phyloP scores from a whole-genome alignment of 106 monocot genomes.

The Apostasia ramifera region DNA sequence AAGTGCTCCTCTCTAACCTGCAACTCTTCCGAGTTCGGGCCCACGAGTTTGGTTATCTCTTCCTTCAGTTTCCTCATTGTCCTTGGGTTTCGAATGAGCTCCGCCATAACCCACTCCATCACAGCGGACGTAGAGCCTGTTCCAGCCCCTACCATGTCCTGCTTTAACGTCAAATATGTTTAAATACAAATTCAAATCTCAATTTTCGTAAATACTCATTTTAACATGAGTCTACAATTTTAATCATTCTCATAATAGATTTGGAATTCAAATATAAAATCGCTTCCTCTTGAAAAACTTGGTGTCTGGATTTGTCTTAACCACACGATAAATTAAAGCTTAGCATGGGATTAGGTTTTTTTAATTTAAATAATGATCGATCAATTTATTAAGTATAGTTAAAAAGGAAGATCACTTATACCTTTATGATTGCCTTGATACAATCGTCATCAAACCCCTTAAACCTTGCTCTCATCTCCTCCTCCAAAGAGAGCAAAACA shows the following conservation, averaged over 20 bases:
- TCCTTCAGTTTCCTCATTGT: slow-evolving; percentile 14
- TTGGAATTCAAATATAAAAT: not conserved
- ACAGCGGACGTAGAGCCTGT: slow-evolving; percentile 15
- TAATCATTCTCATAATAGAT: too few relatives aligned
- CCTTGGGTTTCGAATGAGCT: slow-evolving; percentile 18
- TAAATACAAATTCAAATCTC: not conserved
- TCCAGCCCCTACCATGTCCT: slow-evolving; percentile 29
- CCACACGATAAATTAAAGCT: too few relatives aligned
- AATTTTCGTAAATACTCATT: not conserved
- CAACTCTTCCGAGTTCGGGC: not conserved
- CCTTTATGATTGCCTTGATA: slow-evolving; percentile 26
- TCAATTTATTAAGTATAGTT: not conserved
- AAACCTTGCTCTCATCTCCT: not conserved
- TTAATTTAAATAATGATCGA: too few relatives aligned
- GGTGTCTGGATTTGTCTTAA: too few relatives aligned
- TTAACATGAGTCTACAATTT: not conserved
- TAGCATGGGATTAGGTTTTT: not conserved
- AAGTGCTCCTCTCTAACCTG: slow-evolving; percentile 13
- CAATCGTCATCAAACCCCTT: slow-evolving; percentile 3
- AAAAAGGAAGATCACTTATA: not conserved
- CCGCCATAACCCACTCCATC: slow-evolving; percentile 31
- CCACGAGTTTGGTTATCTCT: slow-evolving; percentile 1
- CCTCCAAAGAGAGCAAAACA: slow-evolving; percentile 19
- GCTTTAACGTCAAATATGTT: not conserved
- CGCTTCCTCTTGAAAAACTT: not conserved